These are phyloP conservation scores for Phyllosticta citribraziliensis DNA, from an alignment of 2,329 filamentous ascomycete genomes.

Conservation along the genomic window DNA sequence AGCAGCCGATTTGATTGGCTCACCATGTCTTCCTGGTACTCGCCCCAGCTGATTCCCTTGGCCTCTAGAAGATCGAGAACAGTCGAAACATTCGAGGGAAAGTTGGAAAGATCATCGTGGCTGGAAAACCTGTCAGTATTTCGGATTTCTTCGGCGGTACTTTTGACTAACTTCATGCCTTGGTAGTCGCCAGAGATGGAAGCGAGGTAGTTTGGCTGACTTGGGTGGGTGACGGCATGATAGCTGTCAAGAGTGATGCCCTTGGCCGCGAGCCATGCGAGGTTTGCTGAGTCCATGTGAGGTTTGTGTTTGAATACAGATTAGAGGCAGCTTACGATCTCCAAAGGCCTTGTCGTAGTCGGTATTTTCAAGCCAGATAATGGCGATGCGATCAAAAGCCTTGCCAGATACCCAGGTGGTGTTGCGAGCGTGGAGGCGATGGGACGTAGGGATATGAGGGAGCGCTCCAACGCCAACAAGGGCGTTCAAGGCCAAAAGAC, in stretches of 20 bases:
- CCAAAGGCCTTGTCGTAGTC: constrained; percentile 53
- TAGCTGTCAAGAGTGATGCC: constrained; percentile 51
- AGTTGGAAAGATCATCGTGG: constrained; percentile 39
- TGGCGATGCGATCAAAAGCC: constrained; percentile 61
- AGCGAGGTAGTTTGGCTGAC: constrained; percentile 67
- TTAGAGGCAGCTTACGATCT: constrained; percentile 44
- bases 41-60: constrained; percentile 37
- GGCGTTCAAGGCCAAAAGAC: background rate
- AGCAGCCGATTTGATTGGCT: background rate
- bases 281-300: constrained; percentile 30
- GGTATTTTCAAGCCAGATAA: constrained; percentile 72
- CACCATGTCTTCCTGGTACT: constrained; percentile 68
- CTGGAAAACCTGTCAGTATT: constrained; percentile 32
- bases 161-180: constrained; percentile 43
- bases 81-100: constrained; percentile 38
- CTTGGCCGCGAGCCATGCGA: constrained; percentile 47
- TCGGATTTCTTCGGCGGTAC: background rate
- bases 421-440: constrained; percentile 44
- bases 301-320: background rate
- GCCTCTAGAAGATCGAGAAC: constrained; percentile 35
- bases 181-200: constrained; percentile 62
- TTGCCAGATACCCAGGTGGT: constrained; percentile 46
- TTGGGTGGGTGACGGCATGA: constrained; percentile 58
- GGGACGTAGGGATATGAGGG: constrained; percentile 24
- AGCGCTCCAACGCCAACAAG: background rate